Percentiles rank a stretch among this genome's conserved stretches.
These are phyloP conservation scores for Secale cereale DNA, from an alignment of 176 grass and related monocot genomes.

Conservation along the genomic window DNA sequence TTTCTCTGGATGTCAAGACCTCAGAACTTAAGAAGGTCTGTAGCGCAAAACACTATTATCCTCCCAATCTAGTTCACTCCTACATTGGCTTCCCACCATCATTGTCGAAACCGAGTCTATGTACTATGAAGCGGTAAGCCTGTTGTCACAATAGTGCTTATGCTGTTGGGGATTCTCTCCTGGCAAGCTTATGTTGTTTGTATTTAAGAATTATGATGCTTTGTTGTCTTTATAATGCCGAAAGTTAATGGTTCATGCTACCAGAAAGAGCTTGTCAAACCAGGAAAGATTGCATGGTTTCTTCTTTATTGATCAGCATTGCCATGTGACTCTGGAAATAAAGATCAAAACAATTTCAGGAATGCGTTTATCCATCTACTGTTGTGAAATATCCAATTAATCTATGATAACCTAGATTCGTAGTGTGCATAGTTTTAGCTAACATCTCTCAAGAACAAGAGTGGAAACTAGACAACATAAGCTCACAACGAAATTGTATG, in stretches of 20 bases:
- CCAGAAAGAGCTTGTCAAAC: not conserved
- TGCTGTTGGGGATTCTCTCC: no score
- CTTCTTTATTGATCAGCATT: not conserved
- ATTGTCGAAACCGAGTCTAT: not conserved
- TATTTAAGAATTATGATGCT: not conserved
- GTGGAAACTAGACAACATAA: no score
- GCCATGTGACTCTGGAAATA: not conserved
- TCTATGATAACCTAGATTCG: no score
- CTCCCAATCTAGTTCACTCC: not conserved
- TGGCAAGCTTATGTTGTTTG: not conserved
- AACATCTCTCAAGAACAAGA: no score
- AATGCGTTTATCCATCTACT: no score
- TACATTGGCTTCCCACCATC: constrained; percentile 8
- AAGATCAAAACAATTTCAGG: not conserved
- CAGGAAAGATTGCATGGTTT: not conserved
- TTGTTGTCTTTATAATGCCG: not conserved
- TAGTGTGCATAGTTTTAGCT: no score
- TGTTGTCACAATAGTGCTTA: no score
- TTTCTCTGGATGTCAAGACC: not conserved
- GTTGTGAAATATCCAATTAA: no score
- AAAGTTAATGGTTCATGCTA: not conserved
- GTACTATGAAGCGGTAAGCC: not conserved
- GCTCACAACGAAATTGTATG: no score
- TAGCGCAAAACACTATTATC: not conserved
- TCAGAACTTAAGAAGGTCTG: not conserved